Percentiles rank a stretch among this genome's conserved stretches.
These are phyloP conservation scores for Ambrosia hybrid DNA, from an alignment of 140 eudicot genomes.

Conservation along the genomic window DNA sequence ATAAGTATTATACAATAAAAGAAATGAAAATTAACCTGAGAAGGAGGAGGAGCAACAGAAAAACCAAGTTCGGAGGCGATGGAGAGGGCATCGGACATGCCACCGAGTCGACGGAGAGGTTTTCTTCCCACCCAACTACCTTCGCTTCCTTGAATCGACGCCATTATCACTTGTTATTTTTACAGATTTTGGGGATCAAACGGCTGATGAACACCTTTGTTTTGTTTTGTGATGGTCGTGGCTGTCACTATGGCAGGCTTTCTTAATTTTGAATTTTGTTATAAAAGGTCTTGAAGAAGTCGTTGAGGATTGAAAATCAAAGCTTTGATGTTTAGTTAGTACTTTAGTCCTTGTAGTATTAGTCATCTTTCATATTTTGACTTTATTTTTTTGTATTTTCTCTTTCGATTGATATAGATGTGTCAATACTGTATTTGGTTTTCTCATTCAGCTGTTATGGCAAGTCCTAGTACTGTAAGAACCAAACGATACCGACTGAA, in stretches of 20 bases:
- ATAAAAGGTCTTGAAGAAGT: conserved; percentile 13
- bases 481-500: too few relatives aligned
- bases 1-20: neutral
- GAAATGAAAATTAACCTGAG: conserved; percentile 48
- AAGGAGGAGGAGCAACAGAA: conserved; percentile 70
- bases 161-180: conserved; percentile 13
- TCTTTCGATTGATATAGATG: too few relatives aligned
- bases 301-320: conserved; percentile 24
- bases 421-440: too few relatives aligned
- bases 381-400: too few relatives aligned
- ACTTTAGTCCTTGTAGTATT: conserved; percentile 8
- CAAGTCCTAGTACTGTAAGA: too few relatives aligned
- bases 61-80: conserved; percentile 90
- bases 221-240: conserved; percentile 20
- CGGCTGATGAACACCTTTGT: neutral
- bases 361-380: neutral
- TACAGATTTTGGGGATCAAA: neutral
- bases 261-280: conserved; percentile 15
- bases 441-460: too few relatives aligned
- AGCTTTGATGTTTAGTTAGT: neutral
- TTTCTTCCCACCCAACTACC: conserved; percentile 76
- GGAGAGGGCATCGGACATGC: conserved; percentile 93
- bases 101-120: conserved; percentile 73
- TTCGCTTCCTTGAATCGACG: conserved; percentile 65
- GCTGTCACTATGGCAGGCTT: conserved; percentile 24